Base-by-base conservation (phyloP, 228 moss, liverwort and hornwort species). In the Sphagnum fallax region DNA sequence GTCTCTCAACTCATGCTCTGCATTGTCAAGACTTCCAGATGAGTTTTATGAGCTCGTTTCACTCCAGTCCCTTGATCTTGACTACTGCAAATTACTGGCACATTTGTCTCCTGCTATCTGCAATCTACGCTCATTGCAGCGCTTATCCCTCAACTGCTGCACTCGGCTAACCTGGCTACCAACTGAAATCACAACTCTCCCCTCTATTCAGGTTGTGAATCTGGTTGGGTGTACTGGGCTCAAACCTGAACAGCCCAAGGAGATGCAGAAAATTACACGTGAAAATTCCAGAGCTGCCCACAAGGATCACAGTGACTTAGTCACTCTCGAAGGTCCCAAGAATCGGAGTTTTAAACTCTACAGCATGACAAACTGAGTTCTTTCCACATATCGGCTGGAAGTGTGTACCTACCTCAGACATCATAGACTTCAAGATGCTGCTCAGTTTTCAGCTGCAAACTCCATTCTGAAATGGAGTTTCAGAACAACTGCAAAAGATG, bases 171-270 rank as follows among this genome's bases (percentile, higher is more conserved):
- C 71, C 18, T 75, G 72, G 47, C 74, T 83, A 51, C 83, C 83
- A 16, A 48, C 66, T 6, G 83, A 83, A 72, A 74, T 83, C 51
- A 62, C 69, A 32, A 67, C 65, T 52, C 72, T 83, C 11, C 80
- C 79, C 6, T 77, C 80, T 6, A 69, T 80, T 62, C 79, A 77
- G 67, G 77, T 83, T 57, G 63, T 83, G 49, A 83, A 83, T 67
- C 50, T 83, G 65, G 80, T 83, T 48, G 83, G 83, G 10, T 83
- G 83, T 63, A 79, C 80, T 48, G 77, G 81, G 50, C 72, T 82
- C 5, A 75, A 75, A 68, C 75, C 68, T 61, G 78, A 77, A 51
- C 59, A 75, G 51, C 67, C 78, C 63, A 62, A 62, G 16, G 67
- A 60, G 50, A 57, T 75, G 57, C 74, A 71, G 61, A 74, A 67